These are phyloP conservation scores for Nidularia sp. DNA, from an alignment of 768 basidiomycete genomes.

Conservation along the genomic window DNA sequence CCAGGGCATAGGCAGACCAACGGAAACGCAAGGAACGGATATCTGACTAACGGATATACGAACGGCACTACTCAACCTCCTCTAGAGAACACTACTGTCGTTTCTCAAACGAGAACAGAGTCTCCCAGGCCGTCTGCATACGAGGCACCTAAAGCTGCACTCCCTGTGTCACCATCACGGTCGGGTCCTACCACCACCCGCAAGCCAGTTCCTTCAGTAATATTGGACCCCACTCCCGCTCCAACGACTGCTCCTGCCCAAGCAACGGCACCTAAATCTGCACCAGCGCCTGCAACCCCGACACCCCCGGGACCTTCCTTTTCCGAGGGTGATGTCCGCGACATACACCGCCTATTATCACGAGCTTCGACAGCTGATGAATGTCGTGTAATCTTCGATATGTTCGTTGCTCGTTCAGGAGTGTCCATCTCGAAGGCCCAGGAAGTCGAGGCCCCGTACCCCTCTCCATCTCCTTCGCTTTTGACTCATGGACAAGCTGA, in stretches of 20 bases:
- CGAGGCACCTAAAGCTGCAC: not conserved
- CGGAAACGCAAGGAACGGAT: not conserved
- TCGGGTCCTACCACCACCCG: constrained; percentile 1
- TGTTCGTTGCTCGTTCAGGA: constrained; percentile 68
- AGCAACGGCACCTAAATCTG: no score
- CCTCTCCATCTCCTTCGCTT: constrained; percentile 22
- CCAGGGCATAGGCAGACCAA: not conserved
- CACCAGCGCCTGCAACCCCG: no score
- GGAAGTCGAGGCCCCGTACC: constrained; percentile 25
- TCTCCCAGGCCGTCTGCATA: not conserved
- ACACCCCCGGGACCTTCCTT: constrained; percentile 15
- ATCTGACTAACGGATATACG: not conserved
- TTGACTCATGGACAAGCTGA: constrained; percentile 4
- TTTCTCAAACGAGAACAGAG: no score
- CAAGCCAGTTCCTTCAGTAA: constrained; percentile 9
- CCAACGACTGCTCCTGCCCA: no score
- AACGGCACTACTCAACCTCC: no score
- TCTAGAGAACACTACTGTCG: no score
- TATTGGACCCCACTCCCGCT: no score
- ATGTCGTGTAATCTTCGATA: constrained; percentile 80
- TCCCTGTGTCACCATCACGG: no score
- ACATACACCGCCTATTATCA: constrained; percentile 65
- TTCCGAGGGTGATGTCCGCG: constrained; percentile 45
- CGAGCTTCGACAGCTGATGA: constrained; percentile 75
- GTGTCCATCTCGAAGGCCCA: constrained; percentile 25